phyloP scores from a whole-genome alignment of 2,329 filamentous ascomycete species.

The Cordyceps cicadae region DNA sequence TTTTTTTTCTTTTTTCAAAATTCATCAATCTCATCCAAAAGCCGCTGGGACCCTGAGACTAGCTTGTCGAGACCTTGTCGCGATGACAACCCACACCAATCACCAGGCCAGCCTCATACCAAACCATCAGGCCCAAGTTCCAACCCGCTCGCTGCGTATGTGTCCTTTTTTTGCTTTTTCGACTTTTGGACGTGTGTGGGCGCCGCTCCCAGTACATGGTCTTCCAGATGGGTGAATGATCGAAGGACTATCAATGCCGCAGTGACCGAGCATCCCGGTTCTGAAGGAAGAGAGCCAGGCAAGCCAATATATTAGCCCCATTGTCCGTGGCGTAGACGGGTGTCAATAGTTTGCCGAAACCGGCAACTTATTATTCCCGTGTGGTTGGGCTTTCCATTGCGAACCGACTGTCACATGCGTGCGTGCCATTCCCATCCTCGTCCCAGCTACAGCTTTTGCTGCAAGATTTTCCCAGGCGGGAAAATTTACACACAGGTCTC shows the following conservation, averaged over 20 bases:
- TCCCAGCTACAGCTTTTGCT: not conserved
- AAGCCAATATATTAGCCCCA: not conserved
- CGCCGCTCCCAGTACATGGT: no score
- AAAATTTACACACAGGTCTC: not conserved
- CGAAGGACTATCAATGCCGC: constrained; percentile 1
- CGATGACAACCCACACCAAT: not conserved
- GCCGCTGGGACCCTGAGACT: no score
- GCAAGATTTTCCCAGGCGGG: not conserved
- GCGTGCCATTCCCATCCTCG: no score
- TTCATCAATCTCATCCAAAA: not conserved
- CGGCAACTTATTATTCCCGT: not conserved
- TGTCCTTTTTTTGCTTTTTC: not conserved
- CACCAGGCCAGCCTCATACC: not conserved
- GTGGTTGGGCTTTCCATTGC: not conserved
- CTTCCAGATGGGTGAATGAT: not conserved
- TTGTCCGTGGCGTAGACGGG: not conserved
- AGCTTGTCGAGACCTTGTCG: no score
- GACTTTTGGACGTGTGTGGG: not conserved
- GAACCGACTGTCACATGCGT: not conserved
- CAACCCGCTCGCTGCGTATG: no score
- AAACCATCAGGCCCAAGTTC: not conserved
- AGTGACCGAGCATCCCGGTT: not conserved
- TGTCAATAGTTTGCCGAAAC: not conserved
- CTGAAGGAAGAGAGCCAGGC: not conserved
- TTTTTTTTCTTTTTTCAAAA: not conserved